Base-by-base conservation (phyloP, 805 yeast genomes). In the Candida odintsovae region DNA sequence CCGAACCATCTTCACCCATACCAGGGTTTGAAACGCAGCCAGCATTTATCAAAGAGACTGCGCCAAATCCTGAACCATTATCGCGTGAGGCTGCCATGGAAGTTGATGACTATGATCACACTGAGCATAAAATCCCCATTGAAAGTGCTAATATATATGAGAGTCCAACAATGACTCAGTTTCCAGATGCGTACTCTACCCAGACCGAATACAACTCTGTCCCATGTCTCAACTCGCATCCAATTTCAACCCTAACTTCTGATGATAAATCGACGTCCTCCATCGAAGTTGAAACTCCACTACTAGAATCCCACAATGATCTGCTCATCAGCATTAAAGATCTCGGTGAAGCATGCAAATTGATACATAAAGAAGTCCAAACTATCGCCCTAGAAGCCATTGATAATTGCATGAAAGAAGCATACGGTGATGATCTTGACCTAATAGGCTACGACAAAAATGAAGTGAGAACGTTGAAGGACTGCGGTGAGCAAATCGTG, bases 361-460 rank as follows among this genome's bases (percentile, higher is more conserved):
- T 51, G 2, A 58, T 82, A 0, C 71, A 63, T 50, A 43, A 55
- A 0, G 83, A 82, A 52, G 61, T 76, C 0, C 68, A 62, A 42
- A 55, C 57, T 3, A 44, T 80, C 0, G 66, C 71, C 0, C 51
- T 68, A 13, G 73, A 75, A 2, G 76, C 79, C 1, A 66, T 82
- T 2, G 80, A 76, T 41, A 61, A 60, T 41, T 75, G 76, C 13
- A 72, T 86, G 77, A 58, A 56, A n/a, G 57, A 65, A 4, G 79
- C 71, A 39, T 86, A 76, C 57, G 88, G 77, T 0, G 71, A 66
- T 3, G 87, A 83, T 40, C 48, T 78, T 13, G 76, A 68, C 3
- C 57, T 80, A 33, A 50, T 82, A 4, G 80, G 73, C 1, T 83
- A 80, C 56, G 63, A 73, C 20, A 65, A 68, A 11, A 52, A 62